Evolutionary conservation across 768 basidiomycete genomes (phyloP).

Genomic region (Suillus tomentosus): DNA sequence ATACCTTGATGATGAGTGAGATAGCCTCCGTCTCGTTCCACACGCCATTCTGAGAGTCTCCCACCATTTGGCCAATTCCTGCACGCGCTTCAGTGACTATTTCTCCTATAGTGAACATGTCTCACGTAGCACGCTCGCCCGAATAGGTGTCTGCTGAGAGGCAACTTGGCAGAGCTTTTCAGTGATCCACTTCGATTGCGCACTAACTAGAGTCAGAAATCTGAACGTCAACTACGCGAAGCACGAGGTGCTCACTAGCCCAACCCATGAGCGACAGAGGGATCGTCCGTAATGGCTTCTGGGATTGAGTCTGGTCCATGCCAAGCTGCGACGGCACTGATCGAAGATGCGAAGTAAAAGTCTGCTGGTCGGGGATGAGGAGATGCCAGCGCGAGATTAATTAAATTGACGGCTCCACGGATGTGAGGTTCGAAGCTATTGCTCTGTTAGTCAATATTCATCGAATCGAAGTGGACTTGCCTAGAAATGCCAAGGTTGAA

Average conservation of each 20-base stretch:
- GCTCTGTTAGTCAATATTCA: slow-evolving; percentile 9
- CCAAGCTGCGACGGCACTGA: slow-evolving; percentile 36
- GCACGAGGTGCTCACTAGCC: slow-evolving; percentile 31
- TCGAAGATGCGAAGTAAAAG: slow-evolving; percentile 56
- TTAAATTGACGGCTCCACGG: slow-evolving; percentile 50
- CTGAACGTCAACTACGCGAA: neutral
- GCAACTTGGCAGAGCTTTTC: slow-evolving; percentile 54
- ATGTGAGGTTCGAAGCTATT: slow-evolving; percentile 46
- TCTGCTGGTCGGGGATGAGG: slow-evolving; percentile 32
- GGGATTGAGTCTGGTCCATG: slow-evolving; percentile 20
- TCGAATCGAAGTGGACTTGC: slow-evolving; percentile 5
- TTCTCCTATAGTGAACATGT: neutral
- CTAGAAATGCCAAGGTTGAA: slow-evolving; percentile 44
- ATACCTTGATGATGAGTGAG: slow-evolving; percentile 33
- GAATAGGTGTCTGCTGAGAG: slow-evolving; percentile 27
- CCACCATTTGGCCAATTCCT: slow-evolving; percentile 59
- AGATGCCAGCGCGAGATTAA: slow-evolving; percentile 48
- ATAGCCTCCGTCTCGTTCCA: slow-evolving; percentile 55
- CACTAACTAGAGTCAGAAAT: slow-evolving; percentile 12
- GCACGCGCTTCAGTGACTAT: slow-evolving; percentile 36
- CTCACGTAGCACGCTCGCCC: slow-evolving; percentile 25
- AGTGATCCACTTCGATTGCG: slow-evolving; percentile 51
- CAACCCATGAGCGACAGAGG: slow-evolving; percentile 34
- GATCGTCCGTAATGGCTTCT: slow-evolving; percentile 26
- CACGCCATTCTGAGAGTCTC: slow-evolving; percentile 48